These are phyloP conservation scores for Fusarium xyrophilum DNA, from an alignment of 2,329 filamentous ascomycete species.

Conservation along the genomic window DNA sequence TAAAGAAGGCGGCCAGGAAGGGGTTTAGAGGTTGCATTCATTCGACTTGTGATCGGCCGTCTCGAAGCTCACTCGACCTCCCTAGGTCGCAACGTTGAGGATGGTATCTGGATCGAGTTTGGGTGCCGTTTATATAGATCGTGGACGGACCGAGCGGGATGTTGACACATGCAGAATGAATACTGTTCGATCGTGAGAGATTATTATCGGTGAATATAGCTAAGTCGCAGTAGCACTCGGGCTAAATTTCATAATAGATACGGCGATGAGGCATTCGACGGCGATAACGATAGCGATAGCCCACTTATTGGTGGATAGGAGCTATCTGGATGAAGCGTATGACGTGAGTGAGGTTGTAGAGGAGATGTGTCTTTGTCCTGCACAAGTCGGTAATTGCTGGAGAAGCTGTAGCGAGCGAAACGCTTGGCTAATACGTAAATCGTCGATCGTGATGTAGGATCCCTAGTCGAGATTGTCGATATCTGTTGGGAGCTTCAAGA, in stretches of 20 bases:
- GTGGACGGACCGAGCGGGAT: slow-evolving; percentile 24
- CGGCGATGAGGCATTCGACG: slow-evolving; percentile 35
- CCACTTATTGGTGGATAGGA: slow-evolving; percentile 19
- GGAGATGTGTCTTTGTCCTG: slow-evolving; percentile 4
- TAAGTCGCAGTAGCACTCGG: slow-evolving; percentile 21
- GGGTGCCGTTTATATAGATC: slow-evolving; percentile 12
- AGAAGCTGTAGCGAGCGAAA: slow-evolving; percentile 13
- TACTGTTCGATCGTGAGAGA: slow-evolving; percentile 6
- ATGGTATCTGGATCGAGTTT: slow-evolving; percentile 17
- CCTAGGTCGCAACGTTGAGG: slow-evolving; percentile 33
- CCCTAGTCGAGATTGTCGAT: slow-evolving; percentile 31
- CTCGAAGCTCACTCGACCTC: slow-evolving; percentile 42
- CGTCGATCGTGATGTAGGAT: slow-evolving; percentile 38
- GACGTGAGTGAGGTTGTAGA: slow-evolving; percentile 20
- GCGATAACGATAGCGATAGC: slow-evolving; percentile 33
- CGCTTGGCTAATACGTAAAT: slow-evolving; percentile 31
- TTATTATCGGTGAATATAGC: slow-evolving; percentile 13
- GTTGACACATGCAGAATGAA: slow-evolving; percentile 39
- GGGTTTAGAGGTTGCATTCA: slow-evolving; percentile 98
- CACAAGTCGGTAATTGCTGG: slow-evolving; percentile 9
- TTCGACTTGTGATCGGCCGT: slow-evolving; percentile 45
- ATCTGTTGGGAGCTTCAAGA: slow-evolving; percentile 36
- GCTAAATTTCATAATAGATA: slow-evolving; percentile 34
- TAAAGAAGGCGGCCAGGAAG: slow-evolving; percentile 98
- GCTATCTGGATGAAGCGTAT: slow-evolving; percentile 8